Evolutionary conservation across 352 stramenopile genomes (phyloP), one percentile per base, ranked within the genome.

Genomic region (Phytophthora fragariae): DNA sequence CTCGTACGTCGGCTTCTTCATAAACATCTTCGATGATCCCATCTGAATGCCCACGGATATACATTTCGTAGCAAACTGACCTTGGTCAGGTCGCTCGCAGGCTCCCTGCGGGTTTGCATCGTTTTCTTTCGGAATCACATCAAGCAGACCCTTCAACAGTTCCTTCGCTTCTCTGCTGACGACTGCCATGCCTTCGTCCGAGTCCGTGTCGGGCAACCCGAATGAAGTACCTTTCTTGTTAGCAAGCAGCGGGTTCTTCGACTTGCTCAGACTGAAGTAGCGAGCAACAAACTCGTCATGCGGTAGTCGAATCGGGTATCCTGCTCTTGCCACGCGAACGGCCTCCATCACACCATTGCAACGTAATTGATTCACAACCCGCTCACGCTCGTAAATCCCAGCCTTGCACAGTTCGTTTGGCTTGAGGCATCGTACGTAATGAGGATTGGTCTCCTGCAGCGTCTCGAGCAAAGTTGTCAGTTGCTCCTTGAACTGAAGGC

Each of bases 11-110:
- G 89, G 78, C 64, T 94, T 91, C 57, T 97, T 97, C 47, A 99
- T 72, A 73, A 99, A 99, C 64, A 99, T 97, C 77, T 99, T 99
- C 2, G 96, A 94, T 58, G 92, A 91, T 27, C 97, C 97, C 78
- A 99, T 97, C 74, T 99, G 97, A 68, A 93, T 67, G 11, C 87
- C 87, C 17, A 86, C 85, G 0, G 73, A 41, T n/a, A 92, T 79
- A 35, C 86, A 95, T 44, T 79, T 76, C 6, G 76, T 84, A 2
- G 81, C 70, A 47, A 94, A 94, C 39, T 92, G 79, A 7, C 78
- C 79, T 68, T 93, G 84, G 27, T 93, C 83, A 17, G 84, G 90
- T 69, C 85, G 76, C 61, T 95, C 86, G 21, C 87, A 91, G 2
- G 85, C 76, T n/a, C 82, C 84, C 50, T 92, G 84, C 1, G 93